Base-by-base conservation (phyloP, 2,329 filamentous ascomycete species). In the Colletotrichum tofieldiae region DNA sequence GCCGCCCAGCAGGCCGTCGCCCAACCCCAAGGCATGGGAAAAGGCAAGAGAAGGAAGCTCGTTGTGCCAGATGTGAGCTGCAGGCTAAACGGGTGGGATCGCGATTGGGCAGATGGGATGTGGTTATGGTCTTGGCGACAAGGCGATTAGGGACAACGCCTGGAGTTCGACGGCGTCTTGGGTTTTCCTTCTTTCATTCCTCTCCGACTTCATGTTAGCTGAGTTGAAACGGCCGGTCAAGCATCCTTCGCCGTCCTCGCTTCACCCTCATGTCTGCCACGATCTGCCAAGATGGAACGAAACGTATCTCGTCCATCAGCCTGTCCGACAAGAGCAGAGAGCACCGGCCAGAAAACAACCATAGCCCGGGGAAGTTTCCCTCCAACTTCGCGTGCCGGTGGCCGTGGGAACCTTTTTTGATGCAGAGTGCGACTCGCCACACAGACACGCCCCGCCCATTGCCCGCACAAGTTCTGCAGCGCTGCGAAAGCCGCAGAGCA, bases 1-100 rank as follows among this genome's bases (percentile, higher is more conserved):
- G 29, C 29, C 5, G 29, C 29, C 49, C 49, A 14, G 26, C 49
- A 52, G 49, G n/a, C 26, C 14, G 32, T 0, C 37, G 43, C 39
- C n/a, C 59, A 51, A 23, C 9, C 14, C 45, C 59, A 35, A 47
- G 29, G 47, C 32, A 51, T 49, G 14, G 58, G 29, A 32, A 20
- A 23, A 60, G 41, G 39, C 26, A 47, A 47, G 58, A 41, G 14
- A 32, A 60, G 18, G 11, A 49, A 35, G 35, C 7, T n/a, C 11
- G n/a, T 29, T 52, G 65, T 71, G 55, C 64, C 68, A 68, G 45
- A 35, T 58, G 32, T 3, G 26, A 23, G 49, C 35, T 58, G 41
- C 65, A 63, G 58, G 58, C 58, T 52, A 52, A 68, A 51, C 56
- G 49, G 43, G 26, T 32, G 64, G 20, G 26, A 67, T 62, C 56